Evolutionary conservation across 345 rosid species (phyloP).

Genomic region (Eucalyptus albens): DNA sequence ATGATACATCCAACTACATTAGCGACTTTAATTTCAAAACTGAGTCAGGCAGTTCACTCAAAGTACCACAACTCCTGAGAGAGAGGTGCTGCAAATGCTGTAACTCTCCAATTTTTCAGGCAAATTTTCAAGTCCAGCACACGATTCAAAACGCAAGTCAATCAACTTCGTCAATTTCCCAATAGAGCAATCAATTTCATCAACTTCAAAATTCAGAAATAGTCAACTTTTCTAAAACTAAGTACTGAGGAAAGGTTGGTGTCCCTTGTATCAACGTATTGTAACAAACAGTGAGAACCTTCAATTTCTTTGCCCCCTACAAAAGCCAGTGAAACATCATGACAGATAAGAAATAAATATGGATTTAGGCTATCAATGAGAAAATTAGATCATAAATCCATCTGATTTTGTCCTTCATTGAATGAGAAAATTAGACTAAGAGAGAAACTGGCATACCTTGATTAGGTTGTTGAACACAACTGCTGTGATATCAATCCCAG

Average conservation of each 20-base stretch:
- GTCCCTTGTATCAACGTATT: rapidly evolving
- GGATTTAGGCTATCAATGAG: not conserved
- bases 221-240: not conserved
- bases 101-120: not conserved
- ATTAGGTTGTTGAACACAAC: no score
- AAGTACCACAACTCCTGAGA: not conserved
- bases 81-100: not conserved
- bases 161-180: not conserved
- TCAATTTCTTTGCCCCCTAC: not conserved
- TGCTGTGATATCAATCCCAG: no score
- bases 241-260: no score
- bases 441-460: no score
- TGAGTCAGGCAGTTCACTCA: not conserved
- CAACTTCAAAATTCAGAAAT: rapidly evolving
- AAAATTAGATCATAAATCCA: no score
- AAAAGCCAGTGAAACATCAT: not conserved
- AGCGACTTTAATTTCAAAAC: not conserved
- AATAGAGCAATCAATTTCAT: not conserved
- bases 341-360: no score
- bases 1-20: not conserved
- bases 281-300: not conserved
- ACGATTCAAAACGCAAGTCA: not conserved
- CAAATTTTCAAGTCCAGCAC: not conserved
- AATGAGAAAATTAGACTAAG: no score
- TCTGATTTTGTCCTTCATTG: no score